phyloP scores from a whole-genome alignment of 2,329 filamentous ascomycete genomes.

The Biscogniauxia marginata region DNA sequence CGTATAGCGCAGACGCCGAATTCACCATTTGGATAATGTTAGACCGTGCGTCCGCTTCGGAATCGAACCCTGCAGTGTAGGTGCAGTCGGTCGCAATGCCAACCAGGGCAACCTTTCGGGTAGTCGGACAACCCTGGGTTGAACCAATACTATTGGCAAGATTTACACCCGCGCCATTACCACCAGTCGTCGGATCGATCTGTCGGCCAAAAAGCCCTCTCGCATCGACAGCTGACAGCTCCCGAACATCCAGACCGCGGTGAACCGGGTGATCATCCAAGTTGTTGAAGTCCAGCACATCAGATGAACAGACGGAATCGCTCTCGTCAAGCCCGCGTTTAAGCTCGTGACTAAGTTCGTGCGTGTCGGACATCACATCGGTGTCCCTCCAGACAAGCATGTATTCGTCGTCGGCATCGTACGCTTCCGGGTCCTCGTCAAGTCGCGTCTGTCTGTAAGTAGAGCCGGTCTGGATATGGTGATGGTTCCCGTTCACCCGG shows the following conservation, averaged over 20 bases:
- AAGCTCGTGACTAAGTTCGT: conserved; percentile 57
- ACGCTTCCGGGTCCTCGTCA: conserved; percentile 65
- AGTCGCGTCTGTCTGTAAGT: conserved; percentile 74
- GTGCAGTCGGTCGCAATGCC: conserved; percentile 92
- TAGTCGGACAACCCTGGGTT: conserved; percentile 79
- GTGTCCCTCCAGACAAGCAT: conserved; percentile 94
- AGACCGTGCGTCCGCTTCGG: conserved; percentile 59
- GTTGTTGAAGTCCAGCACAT: conserved; percentile 78
- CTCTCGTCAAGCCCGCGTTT: conserved; percentile 51
- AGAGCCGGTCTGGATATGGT: conserved; percentile 77
- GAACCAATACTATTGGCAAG: conserved; percentile 76
- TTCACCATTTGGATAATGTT: conserved; percentile 87
- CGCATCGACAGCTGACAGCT: conserved; percentile 61
- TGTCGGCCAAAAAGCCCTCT: conserved; percentile 71
- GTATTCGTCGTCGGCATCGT: conserved; percentile 60
- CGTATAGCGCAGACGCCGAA: conserved; percentile 81
- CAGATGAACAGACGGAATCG: conserved; percentile 62
- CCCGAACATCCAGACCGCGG: conserved; percentile 46
- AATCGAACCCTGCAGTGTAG: conserved; percentile 73
- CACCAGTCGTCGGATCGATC: conserved; percentile 66
- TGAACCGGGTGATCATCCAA: conserved; percentile 69
- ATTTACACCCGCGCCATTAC: conserved; percentile 79
- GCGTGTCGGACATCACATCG: conserved; percentile 58
- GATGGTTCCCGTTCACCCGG: conserved; percentile 74
- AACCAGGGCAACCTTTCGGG: conserved; percentile 87